Conservation (phyloP, 148 eudicot species). For the Linanthus parryae region DNA sequence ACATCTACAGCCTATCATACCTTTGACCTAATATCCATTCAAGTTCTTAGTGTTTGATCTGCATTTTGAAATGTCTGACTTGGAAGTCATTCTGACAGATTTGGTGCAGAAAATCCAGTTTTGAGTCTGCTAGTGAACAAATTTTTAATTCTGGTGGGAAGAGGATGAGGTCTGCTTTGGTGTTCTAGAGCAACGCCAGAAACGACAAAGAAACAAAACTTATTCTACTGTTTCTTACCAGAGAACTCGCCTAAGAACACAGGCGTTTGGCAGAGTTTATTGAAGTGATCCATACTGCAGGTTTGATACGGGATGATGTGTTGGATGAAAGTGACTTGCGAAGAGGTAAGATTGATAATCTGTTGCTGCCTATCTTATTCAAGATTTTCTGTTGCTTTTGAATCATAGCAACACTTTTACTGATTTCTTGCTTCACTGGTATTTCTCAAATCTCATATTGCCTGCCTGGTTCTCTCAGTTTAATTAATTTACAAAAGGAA, state of each 20-base stretch:
- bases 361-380: too few species aligned
- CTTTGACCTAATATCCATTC: too few species aligned
- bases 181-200: conserved; percentile 81
- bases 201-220: neutral
- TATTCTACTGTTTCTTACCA: conserved; percentile 21
- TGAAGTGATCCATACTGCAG: conserved; percentile 94
- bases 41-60: neutral
- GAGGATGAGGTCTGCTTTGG: conserved; percentile 96
- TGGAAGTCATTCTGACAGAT: conserved; percentile 40
- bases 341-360: too few species aligned
- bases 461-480: too few species aligned
- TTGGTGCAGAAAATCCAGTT: conserved; percentile 95
- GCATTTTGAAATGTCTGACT: neutral
- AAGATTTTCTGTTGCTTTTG: too few species aligned
- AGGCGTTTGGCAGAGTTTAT: conserved; percentile 86
- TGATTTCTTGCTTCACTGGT: too few species aligned
- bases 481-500: too few species aligned
- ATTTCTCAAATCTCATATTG: too few species aligned
- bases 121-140: conserved; percentile 91
- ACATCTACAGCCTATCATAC: too few species aligned
- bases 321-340: conserved; percentile 87
- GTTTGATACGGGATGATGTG: conserved; percentile 90
- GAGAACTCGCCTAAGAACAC: conserved; percentile 82
- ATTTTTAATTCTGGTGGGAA: conserved; percentile 95
- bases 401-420: too few species aligned